phyloP scores from a whole-genome alignment of 192 early-diverging fungal genomes.

The Coemansia sp. region DNA sequence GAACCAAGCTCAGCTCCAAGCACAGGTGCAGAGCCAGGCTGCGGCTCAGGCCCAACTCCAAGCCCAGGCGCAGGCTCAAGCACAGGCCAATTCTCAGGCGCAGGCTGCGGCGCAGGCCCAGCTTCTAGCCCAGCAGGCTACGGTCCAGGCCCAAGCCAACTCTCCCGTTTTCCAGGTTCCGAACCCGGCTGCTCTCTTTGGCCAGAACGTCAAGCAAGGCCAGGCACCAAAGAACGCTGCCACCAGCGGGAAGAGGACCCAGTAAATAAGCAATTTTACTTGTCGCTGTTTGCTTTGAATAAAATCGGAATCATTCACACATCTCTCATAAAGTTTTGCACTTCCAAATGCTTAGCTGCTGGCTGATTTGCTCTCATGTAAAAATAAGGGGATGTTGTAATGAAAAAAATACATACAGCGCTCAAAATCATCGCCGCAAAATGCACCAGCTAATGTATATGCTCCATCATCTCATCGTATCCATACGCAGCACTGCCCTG shows the following conservation, averaged over 20 bases:
- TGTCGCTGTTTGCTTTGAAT: neutral
- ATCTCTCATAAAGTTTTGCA: no score
- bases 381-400: no score
- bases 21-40: slow-evolving; percentile 36
- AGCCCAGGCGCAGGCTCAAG: slow-evolving; percentile 51
- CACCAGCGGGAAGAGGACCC: neutral
- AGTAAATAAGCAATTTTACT: neutral
- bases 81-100: slow-evolving; percentile 38
- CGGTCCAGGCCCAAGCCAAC: slow-evolving; percentile 30
- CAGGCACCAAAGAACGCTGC: neutral
- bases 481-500: slow-evolving; percentile 69
- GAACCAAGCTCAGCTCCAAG: slow-evolving; percentile 21
- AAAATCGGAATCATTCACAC: neutral
- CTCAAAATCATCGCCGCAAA: neutral
- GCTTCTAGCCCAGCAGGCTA: slow-evolving; percentile 47
- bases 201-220: neutral
- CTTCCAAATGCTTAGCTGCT: no score
- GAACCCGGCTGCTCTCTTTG: slow-evolving; percentile 9
- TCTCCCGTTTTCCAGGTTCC: slow-evolving; percentile 16
- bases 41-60: slow-evolving; percentile 28
- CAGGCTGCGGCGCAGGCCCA: slow-evolving; percentile 44
- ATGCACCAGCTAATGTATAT: neutral
- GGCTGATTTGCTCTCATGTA: no score
- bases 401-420: neutral
- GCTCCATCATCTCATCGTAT: slow-evolving; percentile 58